Conservation (phyloP, 164 flowering plant species). For the Liquidambar formosana region DNA sequence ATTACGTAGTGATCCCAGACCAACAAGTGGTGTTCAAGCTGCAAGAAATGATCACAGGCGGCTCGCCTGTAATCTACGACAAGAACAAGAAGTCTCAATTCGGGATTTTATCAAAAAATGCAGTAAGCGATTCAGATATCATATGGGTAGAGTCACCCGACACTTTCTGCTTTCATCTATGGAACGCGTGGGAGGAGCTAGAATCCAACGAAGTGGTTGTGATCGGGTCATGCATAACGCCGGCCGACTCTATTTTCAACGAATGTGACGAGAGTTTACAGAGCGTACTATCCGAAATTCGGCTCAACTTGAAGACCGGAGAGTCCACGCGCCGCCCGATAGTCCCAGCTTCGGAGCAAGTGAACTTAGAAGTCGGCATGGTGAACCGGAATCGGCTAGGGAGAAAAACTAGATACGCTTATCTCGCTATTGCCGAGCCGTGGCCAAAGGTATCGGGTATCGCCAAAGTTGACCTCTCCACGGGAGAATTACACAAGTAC, state of each 20-base stretch:
- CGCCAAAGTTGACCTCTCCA: slow-evolving; percentile 73
- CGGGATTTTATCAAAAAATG: slow-evolving; percentile 61
- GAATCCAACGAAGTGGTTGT: slow-evolving; percentile 77
- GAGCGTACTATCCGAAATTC: slow-evolving; percentile 74
- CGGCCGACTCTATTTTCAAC: slow-evolving; percentile 89
- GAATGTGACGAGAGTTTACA: slow-evolving; percentile 64
- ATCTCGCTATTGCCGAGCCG: slow-evolving; percentile 85
- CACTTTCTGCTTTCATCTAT: slow-evolving; percentile 88
- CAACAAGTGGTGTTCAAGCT: slow-evolving; percentile 91
- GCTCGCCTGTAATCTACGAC: slow-evolving; percentile 81
- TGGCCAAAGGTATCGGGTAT: slow-evolving; percentile 95
- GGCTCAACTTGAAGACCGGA: slow-evolving; percentile 69
- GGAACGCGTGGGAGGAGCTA: slow-evolving; percentile 96
- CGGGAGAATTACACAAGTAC: slow-evolving; percentile 64
- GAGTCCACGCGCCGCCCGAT: slow-evolving; percentile 60
- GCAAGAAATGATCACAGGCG: slow-evolving; percentile 69
- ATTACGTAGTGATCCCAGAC: slow-evolving; percentile 73
- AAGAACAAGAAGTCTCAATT: slow-evolving; percentile 65
- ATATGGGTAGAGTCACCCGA: slow-evolving; percentile 71
- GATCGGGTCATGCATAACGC: slow-evolving; percentile 93
- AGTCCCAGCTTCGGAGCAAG: slow-evolving; percentile 34
- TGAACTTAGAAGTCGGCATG: slow-evolving; percentile 91
- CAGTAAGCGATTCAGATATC: slow-evolving; percentile 34
- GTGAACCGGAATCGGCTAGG: slow-evolving; percentile 78
- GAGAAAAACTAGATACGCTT: slow-evolving; percentile 65